Evolutionary conservation across 2,329 filamentous ascomycete genomes (phyloP).

Genomic region (Xylaria sp.): DNA sequence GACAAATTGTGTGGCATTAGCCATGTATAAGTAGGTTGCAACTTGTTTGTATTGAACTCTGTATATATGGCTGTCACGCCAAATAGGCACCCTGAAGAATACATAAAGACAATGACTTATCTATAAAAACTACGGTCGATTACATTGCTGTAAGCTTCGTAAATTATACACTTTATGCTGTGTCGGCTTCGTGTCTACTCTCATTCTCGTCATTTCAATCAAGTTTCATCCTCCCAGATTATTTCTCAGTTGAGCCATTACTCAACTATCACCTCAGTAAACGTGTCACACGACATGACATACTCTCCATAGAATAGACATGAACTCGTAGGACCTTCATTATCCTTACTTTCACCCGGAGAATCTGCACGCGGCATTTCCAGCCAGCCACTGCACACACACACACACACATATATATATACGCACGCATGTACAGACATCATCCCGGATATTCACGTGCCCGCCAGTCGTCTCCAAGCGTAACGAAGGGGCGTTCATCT

Average conservation of each 20-base stretch:
- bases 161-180: neutral
- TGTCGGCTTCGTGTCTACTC: no score
- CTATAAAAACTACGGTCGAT: neutral
- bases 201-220: no score
- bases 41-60: neutral
- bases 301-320: neutral
- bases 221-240: neutral
- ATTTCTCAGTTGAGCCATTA: neutral
- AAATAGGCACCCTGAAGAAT: neutral
- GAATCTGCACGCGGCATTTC: neutral
- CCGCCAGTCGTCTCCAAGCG: neutral
- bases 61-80: neutral
- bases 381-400: neutral
- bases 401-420: no score
- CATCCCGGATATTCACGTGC: neutral
- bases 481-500: slow-evolving; percentile 5
- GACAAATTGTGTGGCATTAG: neutral
- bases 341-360: neutral
- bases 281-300: neutral
- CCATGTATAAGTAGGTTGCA: neutral
- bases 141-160: neutral
- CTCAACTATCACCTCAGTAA: neutral
- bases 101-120: neutral
- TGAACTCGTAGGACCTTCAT: neutral
- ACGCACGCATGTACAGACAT: no score